Conservation (phyloP, 2,329 filamentous ascomycete species). For the Ustulina deusta region DNA sequence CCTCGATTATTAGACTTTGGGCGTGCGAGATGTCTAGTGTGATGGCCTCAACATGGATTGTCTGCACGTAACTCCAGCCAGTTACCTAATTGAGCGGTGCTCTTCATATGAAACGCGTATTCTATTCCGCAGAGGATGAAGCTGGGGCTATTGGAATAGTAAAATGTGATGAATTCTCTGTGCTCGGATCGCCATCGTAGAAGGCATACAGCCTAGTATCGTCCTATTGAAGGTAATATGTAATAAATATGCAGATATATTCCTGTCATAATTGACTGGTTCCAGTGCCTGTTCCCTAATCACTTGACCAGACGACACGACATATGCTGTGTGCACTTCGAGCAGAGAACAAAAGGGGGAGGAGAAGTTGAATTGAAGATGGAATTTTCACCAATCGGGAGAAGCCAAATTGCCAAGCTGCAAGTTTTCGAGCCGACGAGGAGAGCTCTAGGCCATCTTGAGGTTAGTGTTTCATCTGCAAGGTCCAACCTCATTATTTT, state of each 20-base stretch:
- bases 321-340: not conserved
- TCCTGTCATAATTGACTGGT: not conserved
- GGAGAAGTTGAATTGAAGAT: conserved; percentile 27
- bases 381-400: conserved; percentile 33
- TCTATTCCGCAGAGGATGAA: not conserved
- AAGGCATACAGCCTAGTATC: too few relatives aligned
- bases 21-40: too few relatives aligned
- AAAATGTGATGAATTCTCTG: too few relatives aligned
- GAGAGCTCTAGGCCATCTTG: conserved; percentile 24
- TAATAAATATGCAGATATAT: not conserved
- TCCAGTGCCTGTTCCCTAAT: too few relatives aligned
- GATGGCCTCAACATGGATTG: too few relatives aligned
- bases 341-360: conserved; percentile 15
- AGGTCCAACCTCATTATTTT: conserved; percentile 15
- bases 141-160: too few relatives aligned
- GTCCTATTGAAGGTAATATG: too few relatives aligned
- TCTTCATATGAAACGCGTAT: not conserved
- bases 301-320: conserved; percentile 1
- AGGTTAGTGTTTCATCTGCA: conserved; percentile 27
- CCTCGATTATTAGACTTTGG: too few relatives aligned
- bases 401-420: conserved; percentile 33
- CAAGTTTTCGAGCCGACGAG: conserved; percentile 23
- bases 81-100: too few relatives aligned
- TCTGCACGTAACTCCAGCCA: too few relatives aligned
- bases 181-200: too few relatives aligned